Conservation (phyloP, 1,139 yeast species). For the Zhuliangozyma blackwelliae region DNA sequence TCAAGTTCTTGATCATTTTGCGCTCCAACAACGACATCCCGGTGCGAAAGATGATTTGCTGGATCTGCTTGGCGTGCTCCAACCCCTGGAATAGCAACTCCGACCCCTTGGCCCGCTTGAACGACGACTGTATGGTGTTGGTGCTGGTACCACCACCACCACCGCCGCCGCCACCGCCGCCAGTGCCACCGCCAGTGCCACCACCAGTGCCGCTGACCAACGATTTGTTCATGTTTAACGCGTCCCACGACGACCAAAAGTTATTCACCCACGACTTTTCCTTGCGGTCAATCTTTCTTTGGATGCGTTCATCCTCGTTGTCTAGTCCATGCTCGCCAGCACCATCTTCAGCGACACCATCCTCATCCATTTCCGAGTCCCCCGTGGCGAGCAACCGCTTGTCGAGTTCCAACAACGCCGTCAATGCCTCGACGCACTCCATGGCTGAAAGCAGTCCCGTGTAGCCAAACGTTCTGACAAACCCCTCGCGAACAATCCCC, state of each 20-base stretch:
- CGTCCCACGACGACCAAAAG: slow-evolving; percentile 96
- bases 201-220: slow-evolving; percentile 1
- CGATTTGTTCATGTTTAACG: slow-evolving; percentile 46
- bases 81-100: slow-evolving; percentile 68
- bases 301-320: slow-evolving; percentile 35
- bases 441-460: slow-evolving; percentile 86
- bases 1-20: slow-evolving; percentile 69
- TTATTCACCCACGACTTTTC: slow-evolving; percentile 80
- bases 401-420: slow-evolving; percentile 78
- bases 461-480: slow-evolving; percentile 79
- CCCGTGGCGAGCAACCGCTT: slow-evolving; percentile 22
- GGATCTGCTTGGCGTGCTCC: slow-evolving; percentile 74
- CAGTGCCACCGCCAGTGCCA: neutral
- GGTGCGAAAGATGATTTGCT: slow-evolving; percentile 79
- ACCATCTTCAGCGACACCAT: slow-evolving; percentile 7
- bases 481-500: slow-evolving; percentile 81
- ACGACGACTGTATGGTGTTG: slow-evolving; percentile 13
- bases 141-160: slow-evolving; percentile 1
- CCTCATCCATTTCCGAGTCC: slow-evolving; percentile 2
- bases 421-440: slow-evolving; percentile 85
- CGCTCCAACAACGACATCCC: slow-evolving; percentile 88
- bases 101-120: slow-evolving; percentile 42
- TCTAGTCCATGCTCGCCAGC: slow-evolving; percentile 19
- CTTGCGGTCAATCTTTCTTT: slow-evolving; percentile 43
- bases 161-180: neutral